Conservation (phyloP, 1,139 yeast species). For the Scheffersomyces segobiensis region DNA sequence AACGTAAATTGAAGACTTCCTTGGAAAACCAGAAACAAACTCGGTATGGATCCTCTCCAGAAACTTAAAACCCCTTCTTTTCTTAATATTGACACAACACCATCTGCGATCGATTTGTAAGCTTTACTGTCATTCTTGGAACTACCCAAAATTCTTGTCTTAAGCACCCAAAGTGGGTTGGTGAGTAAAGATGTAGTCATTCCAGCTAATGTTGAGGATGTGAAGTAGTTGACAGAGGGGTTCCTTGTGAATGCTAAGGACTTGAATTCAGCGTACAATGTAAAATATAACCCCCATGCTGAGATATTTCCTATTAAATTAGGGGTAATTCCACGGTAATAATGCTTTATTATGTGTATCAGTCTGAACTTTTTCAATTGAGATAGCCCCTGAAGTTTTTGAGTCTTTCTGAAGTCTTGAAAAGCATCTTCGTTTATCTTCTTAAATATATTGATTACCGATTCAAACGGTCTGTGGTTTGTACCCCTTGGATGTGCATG, state of each 20-base stretch:
- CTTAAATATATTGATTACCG: slow-evolving; percentile 17
- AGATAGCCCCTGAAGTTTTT: neutral
- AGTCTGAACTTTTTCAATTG: neutral
- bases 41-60: slow-evolving; percentile 84
- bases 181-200: slow-evolving; percentile 71
- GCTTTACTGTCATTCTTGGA: slow-evolving; percentile 47
- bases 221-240: slow-evolving; percentile 33
- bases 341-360: slow-evolving; percentile 14
- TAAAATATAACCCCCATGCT: slow-evolving; percentile 89
- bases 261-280: slow-evolving; percentile 65
- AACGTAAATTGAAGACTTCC: slow-evolving; percentile 86
- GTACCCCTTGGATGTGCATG: slow-evolving; percentile 4
- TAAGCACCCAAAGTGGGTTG: slow-evolving; percentile 91
- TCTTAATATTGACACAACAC: slow-evolving; percentile 48
- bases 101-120: slow-evolving; percentile 58
- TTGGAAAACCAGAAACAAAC: slow-evolving; percentile 80
- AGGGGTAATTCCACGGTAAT: slow-evolving; percentile 80
- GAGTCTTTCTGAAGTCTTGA: neutral
- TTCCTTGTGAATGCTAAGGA: slow-evolving; percentile 18
- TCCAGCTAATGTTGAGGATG: slow-evolving; percentile 61
- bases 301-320: slow-evolving; percentile 79
- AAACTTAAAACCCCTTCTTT: slow-evolving; percentile 72
- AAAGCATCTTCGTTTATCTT: slow-evolving; percentile 18
- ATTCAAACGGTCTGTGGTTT: slow-evolving; percentile 11
- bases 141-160: slow-evolving; percentile 79